Conservation (phyloP, 495 filamentous ascomycete genomes). For the Amorphotheca resinae region DNA sequence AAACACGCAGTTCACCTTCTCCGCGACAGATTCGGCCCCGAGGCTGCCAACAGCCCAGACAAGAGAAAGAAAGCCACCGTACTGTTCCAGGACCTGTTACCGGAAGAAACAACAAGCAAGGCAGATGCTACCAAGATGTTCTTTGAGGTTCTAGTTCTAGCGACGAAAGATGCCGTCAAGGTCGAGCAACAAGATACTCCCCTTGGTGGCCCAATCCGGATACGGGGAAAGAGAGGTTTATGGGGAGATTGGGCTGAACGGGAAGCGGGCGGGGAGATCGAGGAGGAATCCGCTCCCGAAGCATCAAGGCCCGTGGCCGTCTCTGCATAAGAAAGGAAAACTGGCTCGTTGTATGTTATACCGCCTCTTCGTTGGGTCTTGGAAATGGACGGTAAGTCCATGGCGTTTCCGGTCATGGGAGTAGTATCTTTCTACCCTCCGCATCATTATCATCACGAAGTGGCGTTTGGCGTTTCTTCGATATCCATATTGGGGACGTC, state of each 20-base stretch:
- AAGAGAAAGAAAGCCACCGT: conserved; percentile 66
- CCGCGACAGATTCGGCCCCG: conserved; percentile 67
- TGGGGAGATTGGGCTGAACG: conserved; percentile 96
- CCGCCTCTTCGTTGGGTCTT: background rate
- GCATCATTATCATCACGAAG: background rate
- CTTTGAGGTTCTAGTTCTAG: conserved; percentile 88
- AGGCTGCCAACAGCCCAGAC: conserved; percentile 43
- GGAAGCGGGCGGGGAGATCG: conserved; percentile 47
- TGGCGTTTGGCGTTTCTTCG: background rate
- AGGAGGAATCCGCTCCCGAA: conserved; percentile 15
- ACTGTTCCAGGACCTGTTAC: conserved; percentile 84
- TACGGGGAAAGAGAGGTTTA: conserved; percentile 77
- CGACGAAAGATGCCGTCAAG: conserved; percentile 95
- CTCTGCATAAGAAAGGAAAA: background rate
- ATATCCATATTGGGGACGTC: background rate
- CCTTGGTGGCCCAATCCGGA: conserved; percentile 64
- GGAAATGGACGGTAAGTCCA: background rate
- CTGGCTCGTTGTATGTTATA: background rate
- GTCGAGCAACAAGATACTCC: conserved; percentile 74
- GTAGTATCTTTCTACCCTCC: no score
- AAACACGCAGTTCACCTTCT: conserved; percentile 93
- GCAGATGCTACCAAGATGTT: conserved; percentile 98
- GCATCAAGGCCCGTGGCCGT: conserved; percentile 7
- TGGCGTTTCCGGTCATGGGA: background rate
- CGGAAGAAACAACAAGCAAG: conserved; percentile 61